Base-by-base conservation (phyloP, 495 filamentous ascomycete genomes). In the Neurospora tetrasperma region DNA sequence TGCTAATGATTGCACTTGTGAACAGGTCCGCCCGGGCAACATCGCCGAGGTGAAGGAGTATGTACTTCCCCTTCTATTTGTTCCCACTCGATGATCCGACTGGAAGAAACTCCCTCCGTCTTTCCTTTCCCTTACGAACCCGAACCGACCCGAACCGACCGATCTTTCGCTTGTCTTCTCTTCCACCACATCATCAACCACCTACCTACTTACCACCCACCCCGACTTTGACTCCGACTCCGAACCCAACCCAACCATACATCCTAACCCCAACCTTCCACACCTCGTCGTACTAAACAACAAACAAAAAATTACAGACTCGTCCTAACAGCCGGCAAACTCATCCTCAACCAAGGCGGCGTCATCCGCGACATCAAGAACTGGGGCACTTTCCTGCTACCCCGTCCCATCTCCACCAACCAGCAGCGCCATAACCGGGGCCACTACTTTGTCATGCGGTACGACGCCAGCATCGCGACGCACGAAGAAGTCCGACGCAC, bases 361-460 rank as follows among this genome's bases (percentile, higher is more conserved):
- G 94, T 98, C 39, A 89, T 99, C 79, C 95, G 96, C 74, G 93
- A 93, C 79, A 87, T 93, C 77, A 91, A 90, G 71, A 98, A 99
- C 86, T 99, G 96, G 96, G 96, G 96, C 77, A 85, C 89, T 73
- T 97, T 94, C 84, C 83, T 89, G 12, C 89, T 99, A 18, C 96
- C 96, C 41, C 90, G 88, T 74, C 84, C 89, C 74, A 87, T 88
- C 71, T 90, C 86, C 74, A 89, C 89, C 79, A 91, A 95, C 82
- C 93, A 97, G 83, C 88, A 90, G 72, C 86, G 87, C 71, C 91
- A 98, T 85, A 88, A 88, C 71, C 86, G 87, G 43, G 96, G 96
- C 42, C 94, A 98, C 82, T 97, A 98, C 86, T 99, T 99, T 85
- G 90, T 97, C 79, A 93, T 99, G 93, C 93, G 96, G 74, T 99